A percentile compares a stretch with the other conserved stretches of the same genome.
phyloP scores from a whole-genome alignment of 805 yeast genomes.

The Cyberlindnera maritima region DNA sequence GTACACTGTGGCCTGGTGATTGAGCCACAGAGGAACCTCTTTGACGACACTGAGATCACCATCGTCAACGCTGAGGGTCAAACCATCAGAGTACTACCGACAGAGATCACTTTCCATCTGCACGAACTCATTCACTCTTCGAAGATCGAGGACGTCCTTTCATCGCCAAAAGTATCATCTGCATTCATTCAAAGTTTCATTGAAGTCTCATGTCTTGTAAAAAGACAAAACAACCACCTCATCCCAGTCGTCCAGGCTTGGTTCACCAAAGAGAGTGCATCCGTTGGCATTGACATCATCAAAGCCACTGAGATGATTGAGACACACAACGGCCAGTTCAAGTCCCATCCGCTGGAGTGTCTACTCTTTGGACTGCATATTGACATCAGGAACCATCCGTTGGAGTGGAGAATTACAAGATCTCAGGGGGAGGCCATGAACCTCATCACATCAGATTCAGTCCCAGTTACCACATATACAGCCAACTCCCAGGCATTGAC shows the following conservation, averaged over 20 bases:
- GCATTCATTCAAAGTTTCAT: neutral
- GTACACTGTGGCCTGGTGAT: slow-evolving; percentile 8
- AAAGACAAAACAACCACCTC: slow-evolving; percentile 4
- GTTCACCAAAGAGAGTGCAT: slow-evolving; percentile 7
- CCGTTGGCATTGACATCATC: slow-evolving; percentile 8
- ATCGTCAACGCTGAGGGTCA: slow-evolving; percentile 9
- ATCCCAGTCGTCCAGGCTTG: slow-evolving; percentile 15
- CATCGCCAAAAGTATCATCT: neutral
- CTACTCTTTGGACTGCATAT: slow-evolving; percentile 13
- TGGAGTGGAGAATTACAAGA: slow-evolving; percentile 9
- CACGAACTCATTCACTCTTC: neutral
- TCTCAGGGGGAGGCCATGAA: neutral
- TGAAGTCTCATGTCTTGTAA: neutral
- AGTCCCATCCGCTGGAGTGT: slow-evolving; percentile 6
- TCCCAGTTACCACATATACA: slow-evolving; percentile 10
- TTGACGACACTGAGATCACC: slow-evolving; percentile 3
- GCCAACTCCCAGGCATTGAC: slow-evolving; percentile 9
- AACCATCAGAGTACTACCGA: slow-evolving; percentile 4
- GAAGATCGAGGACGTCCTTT: neutral
- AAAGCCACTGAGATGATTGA: neutral
- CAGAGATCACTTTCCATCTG: slow-evolving; percentile 14
- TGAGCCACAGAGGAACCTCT: slow-evolving; percentile 10
- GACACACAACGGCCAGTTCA: slow-evolving; percentile 1
- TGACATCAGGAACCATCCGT: slow-evolving; percentile 9
- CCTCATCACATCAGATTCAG: slow-evolving; percentile 6